Evolutionary conservation across 176 grass and related monocot species (phyloP).

Genomic region (Lolium multiflorum): DNA sequence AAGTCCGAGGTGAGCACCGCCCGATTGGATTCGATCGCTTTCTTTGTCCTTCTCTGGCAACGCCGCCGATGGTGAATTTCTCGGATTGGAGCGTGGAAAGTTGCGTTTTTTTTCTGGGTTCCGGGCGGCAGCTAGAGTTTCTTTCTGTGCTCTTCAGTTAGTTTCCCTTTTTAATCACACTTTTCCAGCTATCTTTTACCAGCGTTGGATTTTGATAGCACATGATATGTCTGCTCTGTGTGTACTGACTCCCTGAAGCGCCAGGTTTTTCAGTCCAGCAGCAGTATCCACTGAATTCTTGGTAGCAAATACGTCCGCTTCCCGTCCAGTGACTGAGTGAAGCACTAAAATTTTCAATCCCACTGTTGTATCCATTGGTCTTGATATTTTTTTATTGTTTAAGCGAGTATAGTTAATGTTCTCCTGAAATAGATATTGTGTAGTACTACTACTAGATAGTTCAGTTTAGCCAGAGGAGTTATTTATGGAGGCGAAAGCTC

Average conservation of each 20-base stretch:
- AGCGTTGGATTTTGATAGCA: background rate
- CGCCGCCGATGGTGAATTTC: background rate
- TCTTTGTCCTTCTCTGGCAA: background rate
- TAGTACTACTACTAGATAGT: background rate
- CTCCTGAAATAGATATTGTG: background rate
- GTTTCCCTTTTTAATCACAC: too few relatives aligned
- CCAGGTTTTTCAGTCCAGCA: background rate
- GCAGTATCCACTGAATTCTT: background rate
- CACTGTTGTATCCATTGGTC: background rate
- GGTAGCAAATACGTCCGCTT: background rate
- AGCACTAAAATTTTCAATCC: slow-evolving; percentile 10
- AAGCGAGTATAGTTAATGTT: slow-evolving; percentile 22
- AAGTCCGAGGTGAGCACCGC: slow-evolving; percentile 70
- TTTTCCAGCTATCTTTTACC: background rate
- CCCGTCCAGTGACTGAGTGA: background rate
- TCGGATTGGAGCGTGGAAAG: background rate
- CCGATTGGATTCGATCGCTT: slow-evolving; percentile 5
- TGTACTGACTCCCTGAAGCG: background rate
- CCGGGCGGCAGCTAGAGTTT: background rate
- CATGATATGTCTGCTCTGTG: background rate
- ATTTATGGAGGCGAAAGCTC: slow-evolving; percentile 21
- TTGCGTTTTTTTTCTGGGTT: background rate
- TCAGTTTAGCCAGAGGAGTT: slow-evolving; percentile 11
- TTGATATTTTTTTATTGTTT: background rate
- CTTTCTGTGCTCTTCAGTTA: background rate